A percentile compares a stretch with the other conserved stretches of the same genome.
Evolutionary conservation across 169 alveolate genomes (phyloP).

Genomic region (Perkinsus chesapeaki): DNA sequence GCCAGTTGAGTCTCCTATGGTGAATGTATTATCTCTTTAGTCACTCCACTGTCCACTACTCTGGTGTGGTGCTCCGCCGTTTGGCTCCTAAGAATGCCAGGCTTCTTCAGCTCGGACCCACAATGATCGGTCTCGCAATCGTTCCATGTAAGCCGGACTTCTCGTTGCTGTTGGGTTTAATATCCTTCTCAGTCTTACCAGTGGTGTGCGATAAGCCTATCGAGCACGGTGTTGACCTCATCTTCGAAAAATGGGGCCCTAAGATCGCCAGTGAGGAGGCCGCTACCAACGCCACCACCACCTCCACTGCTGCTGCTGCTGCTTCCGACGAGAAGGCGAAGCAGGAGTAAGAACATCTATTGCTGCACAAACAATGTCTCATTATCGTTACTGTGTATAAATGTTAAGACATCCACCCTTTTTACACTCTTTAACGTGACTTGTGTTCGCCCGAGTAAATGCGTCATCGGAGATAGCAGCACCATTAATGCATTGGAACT

Average conservation of each 20-base stretch:
- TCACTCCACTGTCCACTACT: background rate
- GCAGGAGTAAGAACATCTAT: too few species aligned
- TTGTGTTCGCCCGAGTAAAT: background rate
- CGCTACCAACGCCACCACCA: too few species aligned
- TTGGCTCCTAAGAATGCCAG: background rate
- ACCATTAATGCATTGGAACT: background rate
- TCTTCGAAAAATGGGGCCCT: background rate
- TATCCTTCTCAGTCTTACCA: background rate
- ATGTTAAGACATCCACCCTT: background rate
- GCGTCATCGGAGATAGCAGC: too few species aligned
- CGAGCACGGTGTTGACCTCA: background rate
- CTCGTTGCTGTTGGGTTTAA: background rate
- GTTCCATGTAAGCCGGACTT: background rate
- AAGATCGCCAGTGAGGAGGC: background rate
- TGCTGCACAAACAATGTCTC: background rate
- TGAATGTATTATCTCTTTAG: background rate
- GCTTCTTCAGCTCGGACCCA: background rate
- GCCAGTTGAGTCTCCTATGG: background rate
- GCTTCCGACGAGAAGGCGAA: background rate
- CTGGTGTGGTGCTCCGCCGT: background rate
- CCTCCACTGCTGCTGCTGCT: too few species aligned
- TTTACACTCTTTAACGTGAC: background rate
- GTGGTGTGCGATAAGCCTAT: background rate
- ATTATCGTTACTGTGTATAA: background rate
- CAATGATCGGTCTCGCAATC: background rate